Evolutionary conservation across 177 flowering plant genomes (phyloP), one percentile per base, ranked within the genome.

Genomic region (Vitis hybrid): DNA sequence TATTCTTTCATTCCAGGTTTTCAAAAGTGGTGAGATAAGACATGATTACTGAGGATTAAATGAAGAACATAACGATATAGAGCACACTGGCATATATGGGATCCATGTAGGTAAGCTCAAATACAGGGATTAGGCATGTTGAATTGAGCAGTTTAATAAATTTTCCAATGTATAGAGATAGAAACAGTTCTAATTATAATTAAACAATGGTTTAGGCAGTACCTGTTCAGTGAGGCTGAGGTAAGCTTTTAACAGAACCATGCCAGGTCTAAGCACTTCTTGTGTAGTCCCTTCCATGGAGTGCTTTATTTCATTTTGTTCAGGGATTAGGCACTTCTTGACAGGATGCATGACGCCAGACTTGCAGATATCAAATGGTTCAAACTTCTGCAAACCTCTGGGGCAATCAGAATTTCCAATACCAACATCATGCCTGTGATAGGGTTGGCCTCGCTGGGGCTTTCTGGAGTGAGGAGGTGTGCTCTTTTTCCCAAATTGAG

Each of bases 231-330:
- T 4, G 6, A 13, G 60, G 61, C 78, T 55, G 66, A 91, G 63
- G 75, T 72, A 85, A 21, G 65, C 62, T 77, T 82, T 88, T 32
- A 91, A 60, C 5, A 84, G 81, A 60, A 88, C 81, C 94, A 91
- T 90, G 55, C 94, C 97, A 50, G 89, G 77, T 75, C 90, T 84
- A 68, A 88, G 66, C 10, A 83, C 3, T 15, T 17, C 11, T 12
- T 69, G 66, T 7, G 40, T 15, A 24, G 51, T 15, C 64, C 64
- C 72, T 48, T 66, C 77, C 17, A 6, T 49, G 14, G 68, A 21
- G 50, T 63, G 60, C 64, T 74, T 67, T 1, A 1, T 27, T 64
- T 75, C 81, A 57, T 54, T 75, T 46, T 78, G 60, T 24, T 24
- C 27, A 24, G 27, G 27, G 27, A 24, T 24, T 24, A 24, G 27